Evolutionary conservation across 768 basidiomycete genomes (phyloP).

Genomic region (Rhodocollybia butyracea): DNA sequence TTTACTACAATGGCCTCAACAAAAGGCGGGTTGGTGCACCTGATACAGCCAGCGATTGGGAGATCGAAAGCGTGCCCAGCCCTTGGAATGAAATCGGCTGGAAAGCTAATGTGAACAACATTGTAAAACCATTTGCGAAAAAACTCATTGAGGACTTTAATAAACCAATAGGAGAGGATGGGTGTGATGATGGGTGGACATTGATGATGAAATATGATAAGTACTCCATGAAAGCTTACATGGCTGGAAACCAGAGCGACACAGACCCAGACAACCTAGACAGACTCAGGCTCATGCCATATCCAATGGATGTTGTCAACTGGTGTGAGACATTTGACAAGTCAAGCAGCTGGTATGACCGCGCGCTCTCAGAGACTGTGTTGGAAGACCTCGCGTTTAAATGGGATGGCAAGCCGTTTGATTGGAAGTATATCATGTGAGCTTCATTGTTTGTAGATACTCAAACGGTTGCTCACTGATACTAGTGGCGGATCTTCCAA

Average conservation of each 20-base stretch:
- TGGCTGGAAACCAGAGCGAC: background rate
- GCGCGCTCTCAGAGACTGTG: constrained; percentile 33
- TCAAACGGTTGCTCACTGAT: constrained; percentile 10
- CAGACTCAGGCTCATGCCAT: background rate
- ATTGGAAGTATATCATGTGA: constrained; percentile 25
- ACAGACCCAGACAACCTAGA: background rate
- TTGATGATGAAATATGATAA: background rate
- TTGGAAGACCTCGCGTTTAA: constrained; percentile 19
- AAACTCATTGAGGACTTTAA: background rate
- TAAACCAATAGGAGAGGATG: too few relatives aligned
- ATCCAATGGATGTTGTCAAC: background rate
- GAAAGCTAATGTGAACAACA: background rate
- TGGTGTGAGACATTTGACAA: background rate
- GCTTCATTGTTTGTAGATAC: background rate
- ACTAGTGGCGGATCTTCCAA: constrained; percentile 6
- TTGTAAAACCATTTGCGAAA: background rate
- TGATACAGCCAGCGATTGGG: background rate
- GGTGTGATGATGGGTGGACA: background rate
- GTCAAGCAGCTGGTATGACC: constrained; percentile 31
- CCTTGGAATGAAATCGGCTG: background rate
- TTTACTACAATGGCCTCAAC: background rate
- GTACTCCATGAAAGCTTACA: background rate
- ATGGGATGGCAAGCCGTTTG: constrained; percentile 26
- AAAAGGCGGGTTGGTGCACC: too few relatives aligned
- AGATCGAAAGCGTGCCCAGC: background rate